These are phyloP conservation scores for Acarospora socialis DNA, from an alignment of 2,329 filamentous ascomycete genomes.

Conservation along the genomic window DNA sequence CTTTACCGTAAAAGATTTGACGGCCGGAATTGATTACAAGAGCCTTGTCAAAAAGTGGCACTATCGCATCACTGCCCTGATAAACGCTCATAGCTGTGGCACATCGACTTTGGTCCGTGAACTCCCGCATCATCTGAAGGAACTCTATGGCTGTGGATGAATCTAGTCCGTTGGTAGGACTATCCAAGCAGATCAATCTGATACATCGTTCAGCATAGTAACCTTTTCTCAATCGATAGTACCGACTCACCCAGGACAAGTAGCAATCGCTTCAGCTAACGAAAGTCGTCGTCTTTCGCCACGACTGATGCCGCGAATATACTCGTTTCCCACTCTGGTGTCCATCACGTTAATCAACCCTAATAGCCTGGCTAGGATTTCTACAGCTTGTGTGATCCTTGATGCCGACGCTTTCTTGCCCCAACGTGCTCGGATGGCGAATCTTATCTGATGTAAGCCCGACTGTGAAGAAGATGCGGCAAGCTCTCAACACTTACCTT, in stretches of 20 bases:
- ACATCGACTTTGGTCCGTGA: slow-evolving; percentile 34
- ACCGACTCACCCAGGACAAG: no score
- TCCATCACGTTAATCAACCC: no score
- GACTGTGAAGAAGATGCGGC: no score
- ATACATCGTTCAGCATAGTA: no score
- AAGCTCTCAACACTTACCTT: no score
- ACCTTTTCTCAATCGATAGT: no score
- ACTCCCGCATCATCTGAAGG: slow-evolving; percentile 36
- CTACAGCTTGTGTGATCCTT: no score
- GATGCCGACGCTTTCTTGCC: no score
- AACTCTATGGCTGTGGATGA: slow-evolving; percentile 46
- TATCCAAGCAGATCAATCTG: slow-evolving; percentile 38
- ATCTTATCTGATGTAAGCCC: no score
- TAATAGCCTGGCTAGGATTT: no score
- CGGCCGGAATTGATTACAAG: slow-evolving; percentile 62
- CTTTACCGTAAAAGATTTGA: slow-evolving; percentile 62
- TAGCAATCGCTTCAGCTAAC: slow-evolving; percentile 36
- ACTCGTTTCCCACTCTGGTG: slow-evolving; percentile 38
- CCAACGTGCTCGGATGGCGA: no score
- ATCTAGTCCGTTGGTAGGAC: slow-evolving; percentile 39
- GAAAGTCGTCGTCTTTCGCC: slow-evolving; percentile 48
- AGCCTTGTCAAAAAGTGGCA: slow-evolving; percentile 58
- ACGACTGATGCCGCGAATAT: slow-evolving; percentile 46
- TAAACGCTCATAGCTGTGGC: slow-evolving; percentile 46
- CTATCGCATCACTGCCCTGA: slow-evolving; percentile 36